phyloP scores from a whole-genome alignment of 768 basidiomycete genomes.

The Calocybe indica region DNA sequence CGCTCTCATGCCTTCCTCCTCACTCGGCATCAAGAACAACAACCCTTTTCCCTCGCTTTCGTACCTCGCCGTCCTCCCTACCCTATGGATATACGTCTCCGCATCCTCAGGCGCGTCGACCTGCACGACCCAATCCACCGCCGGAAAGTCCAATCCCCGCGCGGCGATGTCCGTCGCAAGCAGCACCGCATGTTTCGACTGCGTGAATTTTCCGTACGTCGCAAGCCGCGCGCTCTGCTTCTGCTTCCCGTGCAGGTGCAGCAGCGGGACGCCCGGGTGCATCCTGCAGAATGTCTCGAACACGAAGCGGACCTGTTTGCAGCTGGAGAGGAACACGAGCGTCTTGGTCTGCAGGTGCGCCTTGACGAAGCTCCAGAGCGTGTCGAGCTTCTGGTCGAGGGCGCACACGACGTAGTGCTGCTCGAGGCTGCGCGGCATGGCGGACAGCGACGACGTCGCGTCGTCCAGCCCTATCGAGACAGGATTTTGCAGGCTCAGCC shows the following conservation, averaged over 20 bases:
- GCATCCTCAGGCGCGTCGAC: conserved; percentile 95
- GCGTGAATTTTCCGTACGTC: conserved; percentile 81
- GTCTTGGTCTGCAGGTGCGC: conserved; percentile 87
- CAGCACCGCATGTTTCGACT: conserved; percentile 76
- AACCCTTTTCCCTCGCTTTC: conserved; percentile 85
- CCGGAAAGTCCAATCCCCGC: conserved; percentile 92
- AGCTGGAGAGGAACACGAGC: conserved; percentile 90
- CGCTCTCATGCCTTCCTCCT: conserved; percentile 85
- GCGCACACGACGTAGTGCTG: conserved; percentile 84
- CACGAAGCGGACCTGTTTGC: conserved; percentile 96
- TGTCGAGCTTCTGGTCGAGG: conserved; percentile 84
- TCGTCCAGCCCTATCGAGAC: conserved; percentile 62
- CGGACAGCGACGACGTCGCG: conserved; percentile 30
- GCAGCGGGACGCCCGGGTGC: conserved; percentile 90
- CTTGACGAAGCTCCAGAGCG: conserved; percentile 93
- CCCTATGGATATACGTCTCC: conserved; percentile 96
- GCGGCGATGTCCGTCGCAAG: conserved; percentile 97
- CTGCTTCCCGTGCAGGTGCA: conserved; percentile 94
- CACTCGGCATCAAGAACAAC: conserved; percentile 80
- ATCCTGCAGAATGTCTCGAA: conserved; percentile 95
- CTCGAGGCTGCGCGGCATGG: conserved; percentile 74
- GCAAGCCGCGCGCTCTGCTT: conserved; percentile 86
- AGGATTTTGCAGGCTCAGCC: conserved; percentile 82
- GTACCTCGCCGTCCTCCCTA: conserved; percentile 92
- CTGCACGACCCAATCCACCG: conserved; percentile 96